These are phyloP conservation scores for Cladophialophora immunda DNA, from an alignment of 2,329 filamentous ascomycete species.

Conservation along the genomic window DNA sequence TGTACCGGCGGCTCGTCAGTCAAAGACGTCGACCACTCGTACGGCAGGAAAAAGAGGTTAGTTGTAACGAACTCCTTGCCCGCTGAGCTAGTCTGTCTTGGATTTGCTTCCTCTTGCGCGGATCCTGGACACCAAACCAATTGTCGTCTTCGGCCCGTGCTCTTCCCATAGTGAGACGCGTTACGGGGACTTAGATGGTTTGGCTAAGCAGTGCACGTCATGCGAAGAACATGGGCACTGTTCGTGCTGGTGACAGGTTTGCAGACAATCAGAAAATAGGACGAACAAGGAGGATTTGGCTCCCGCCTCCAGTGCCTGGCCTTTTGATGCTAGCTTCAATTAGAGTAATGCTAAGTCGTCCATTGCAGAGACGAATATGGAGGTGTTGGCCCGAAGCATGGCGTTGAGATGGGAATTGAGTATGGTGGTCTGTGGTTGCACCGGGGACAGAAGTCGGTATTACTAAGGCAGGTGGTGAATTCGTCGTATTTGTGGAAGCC, in stretches of 20 bases:
- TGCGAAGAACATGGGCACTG: too few relatives aligned
- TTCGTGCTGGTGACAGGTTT: too few relatives aligned
- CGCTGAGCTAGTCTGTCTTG: slow-evolving; percentile 51
- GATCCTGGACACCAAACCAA: slow-evolving; percentile 48
- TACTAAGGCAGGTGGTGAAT: not conserved
- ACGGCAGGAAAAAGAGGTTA: not conserved
- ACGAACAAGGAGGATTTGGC: not conserved
- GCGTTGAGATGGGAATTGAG: not conserved
- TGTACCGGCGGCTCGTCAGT: slow-evolving; percentile 2
- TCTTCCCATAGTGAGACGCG: slow-evolving; percentile 10
- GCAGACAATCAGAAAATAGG: not conserved
- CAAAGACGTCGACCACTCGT: not conserved
- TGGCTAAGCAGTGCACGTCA: not conserved
- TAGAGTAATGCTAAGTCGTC: not conserved
- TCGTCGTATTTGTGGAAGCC: too few relatives aligned
- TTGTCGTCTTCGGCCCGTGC: slow-evolving; percentile 28
- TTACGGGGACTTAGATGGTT: not conserved
- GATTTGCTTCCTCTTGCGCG: slow-evolving; percentile 50
- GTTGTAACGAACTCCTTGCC: slow-evolving; percentile 46
- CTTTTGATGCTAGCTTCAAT: not conserved
- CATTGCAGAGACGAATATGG: not conserved
- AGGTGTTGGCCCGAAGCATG: not conserved
- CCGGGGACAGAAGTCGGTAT: not conserved
- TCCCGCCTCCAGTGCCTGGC: not conserved
- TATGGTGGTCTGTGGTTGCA: not conserved